Evolutionary conservation across 2,329 filamentous ascomycete species (phyloP).

Genomic region (Ceratocystiopsis minuta): DNA sequence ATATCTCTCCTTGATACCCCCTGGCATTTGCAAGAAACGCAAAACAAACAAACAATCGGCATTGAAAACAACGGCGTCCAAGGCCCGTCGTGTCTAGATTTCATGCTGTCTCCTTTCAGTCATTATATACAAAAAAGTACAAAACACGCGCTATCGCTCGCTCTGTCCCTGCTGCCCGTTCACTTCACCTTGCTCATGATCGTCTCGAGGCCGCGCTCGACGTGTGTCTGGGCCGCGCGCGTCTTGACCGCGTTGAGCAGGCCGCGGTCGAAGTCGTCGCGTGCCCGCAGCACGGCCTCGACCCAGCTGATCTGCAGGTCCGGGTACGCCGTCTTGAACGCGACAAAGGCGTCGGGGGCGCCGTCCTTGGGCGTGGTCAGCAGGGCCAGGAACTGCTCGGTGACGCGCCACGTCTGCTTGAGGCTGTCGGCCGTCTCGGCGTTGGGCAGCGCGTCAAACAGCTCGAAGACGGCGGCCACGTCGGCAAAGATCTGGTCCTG

Average conservation of each 20-base stretch:
- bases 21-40: no score
- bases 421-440: conserved; percentile 53
- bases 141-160: no score
- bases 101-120: background rate
- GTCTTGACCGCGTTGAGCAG: conserved; percentile 83
- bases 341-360: conserved; percentile 61
- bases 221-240: conserved; percentile 67
- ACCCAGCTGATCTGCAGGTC: conserved; percentile 93
- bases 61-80: no score
- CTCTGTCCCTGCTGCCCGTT: conserved; percentile 1
- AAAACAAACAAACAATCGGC: no score
- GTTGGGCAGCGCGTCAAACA: conserved; percentile 55
- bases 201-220: conserved; percentile 68
- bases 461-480: conserved; percentile 74
- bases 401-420: conserved; percentile 83
- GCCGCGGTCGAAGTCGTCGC: conserved; percentile 85
- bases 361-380: conserved; percentile 58
- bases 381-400: conserved; percentile 65
- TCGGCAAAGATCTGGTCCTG: conserved; percentile 90
- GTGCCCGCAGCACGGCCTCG: conserved; percentile 66
- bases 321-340: conserved; percentile 78
- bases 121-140: no score
- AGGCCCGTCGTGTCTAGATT: background rate
- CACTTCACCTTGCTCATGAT: conserved; percentile 88
- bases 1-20: no score